Percentiles rank a stretch among this genome's conserved stretches.
These are phyloP conservation scores for Populus deltoides DNA, from an alignment of 345 rosid species.

Conservation along the genomic window DNA sequence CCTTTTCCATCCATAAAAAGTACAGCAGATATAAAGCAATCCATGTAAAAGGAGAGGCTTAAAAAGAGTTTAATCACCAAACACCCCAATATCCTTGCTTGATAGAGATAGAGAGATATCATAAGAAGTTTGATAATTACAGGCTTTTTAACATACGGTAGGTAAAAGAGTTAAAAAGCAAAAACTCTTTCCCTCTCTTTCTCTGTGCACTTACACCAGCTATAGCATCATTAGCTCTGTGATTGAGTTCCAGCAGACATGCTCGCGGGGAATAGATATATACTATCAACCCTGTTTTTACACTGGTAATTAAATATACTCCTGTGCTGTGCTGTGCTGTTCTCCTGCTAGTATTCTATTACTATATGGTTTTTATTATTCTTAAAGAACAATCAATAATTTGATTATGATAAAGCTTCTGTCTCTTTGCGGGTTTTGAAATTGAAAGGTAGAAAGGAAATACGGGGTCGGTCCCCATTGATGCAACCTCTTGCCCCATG, in stretches of 20 bases:
- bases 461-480: conserved; percentile 25
- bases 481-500: conserved; percentile 27
- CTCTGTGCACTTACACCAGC: conserved; percentile 14
- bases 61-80: conserved; percentile 4
- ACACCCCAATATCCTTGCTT: background rate
- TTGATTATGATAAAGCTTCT: background rate
- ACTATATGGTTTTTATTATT: background rate
- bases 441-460: background rate
- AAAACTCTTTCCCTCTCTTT: conserved; percentile 22
- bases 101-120: conserved; percentile 10
- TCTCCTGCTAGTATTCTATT: background rate
- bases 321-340: background rate
- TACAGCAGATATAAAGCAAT: conserved; percentile 22
- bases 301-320: background rate
- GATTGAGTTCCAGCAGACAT: conserved; percentile 31
- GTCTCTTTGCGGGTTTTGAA: background rate
- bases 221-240: conserved; percentile 30
- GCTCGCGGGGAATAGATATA: conserved; percentile 12
- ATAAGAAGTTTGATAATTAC: conserved; percentile 28
- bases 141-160: conserved; percentile 31
- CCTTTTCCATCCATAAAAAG: conserved; percentile 31
- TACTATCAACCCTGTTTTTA: background rate
- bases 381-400: background rate
- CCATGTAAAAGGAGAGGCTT: conserved; percentile 6
- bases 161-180: conserved; percentile 33